Conservation (phyloP, 495 filamentous ascomycete genomes). For the Choiromyces venosus region DNA sequence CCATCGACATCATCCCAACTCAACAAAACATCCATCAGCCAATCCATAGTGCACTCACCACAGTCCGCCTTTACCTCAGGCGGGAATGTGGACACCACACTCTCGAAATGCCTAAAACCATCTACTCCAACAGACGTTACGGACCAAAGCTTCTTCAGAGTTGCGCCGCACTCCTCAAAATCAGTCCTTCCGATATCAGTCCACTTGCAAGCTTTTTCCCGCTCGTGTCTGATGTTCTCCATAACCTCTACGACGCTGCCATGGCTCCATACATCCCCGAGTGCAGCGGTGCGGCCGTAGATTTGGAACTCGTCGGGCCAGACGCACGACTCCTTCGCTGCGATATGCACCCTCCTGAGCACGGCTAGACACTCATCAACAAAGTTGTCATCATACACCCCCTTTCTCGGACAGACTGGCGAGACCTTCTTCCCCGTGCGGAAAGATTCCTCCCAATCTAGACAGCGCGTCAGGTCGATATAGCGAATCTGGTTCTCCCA, state of each 20-base stretch:
- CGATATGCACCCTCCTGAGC: background rate
- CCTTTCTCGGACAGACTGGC: background rate
- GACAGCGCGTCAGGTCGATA: background rate
- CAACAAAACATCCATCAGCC: background rate
- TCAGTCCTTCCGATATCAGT: background rate
- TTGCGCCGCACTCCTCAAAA: background rate
- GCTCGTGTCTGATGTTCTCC: background rate
- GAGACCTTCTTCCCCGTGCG: too few relatives aligned
- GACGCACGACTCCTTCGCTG: background rate
- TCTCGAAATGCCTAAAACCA: background rate
- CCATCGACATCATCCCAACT: background rate
- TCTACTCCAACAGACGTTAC: background rate
- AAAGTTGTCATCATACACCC: too few relatives aligned
- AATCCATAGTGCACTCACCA: background rate
- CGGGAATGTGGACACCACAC: background rate
- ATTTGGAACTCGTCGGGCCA: background rate
- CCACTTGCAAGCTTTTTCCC: background rate
- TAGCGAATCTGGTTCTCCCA: background rate
- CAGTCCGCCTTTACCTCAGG: background rate
- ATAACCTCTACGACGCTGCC: background rate
- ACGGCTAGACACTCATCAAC: background rate
- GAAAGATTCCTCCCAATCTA: background rate
- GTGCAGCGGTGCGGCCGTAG: background rate
- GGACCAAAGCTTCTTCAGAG: background rate
- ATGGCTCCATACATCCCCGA: background rate